Evolutionary conservation across 2,329 filamentous ascomycete genomes (phyloP), one percentile per base, ranked within the genome.

Genomic region (Purpureocillium takamizusanense): DNA sequence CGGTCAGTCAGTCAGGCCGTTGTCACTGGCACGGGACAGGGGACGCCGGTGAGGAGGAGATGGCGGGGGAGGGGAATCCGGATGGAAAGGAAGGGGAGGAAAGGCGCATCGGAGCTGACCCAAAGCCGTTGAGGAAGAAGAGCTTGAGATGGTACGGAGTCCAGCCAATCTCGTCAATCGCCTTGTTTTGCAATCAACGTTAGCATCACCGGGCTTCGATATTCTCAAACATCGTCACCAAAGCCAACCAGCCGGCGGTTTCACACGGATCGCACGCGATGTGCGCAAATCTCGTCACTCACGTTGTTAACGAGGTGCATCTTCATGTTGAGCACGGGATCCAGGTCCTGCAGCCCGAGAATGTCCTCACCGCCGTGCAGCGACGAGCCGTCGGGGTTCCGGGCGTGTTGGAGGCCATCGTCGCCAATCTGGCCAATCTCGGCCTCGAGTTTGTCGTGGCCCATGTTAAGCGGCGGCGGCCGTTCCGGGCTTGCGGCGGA

Each of bases 251-350:
- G 21, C 21, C 21, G 6, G 21, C 21, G 21, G 21, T n/a, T n/a
- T n/a, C n/a, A n/a, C n/a, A n/a, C 21, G 6, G 21, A 10, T 25
- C 21, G 10, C 21, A 10, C 5, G 10, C 6, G 21, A 25, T 6
- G 10, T 10, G 10, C 21, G 21, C 21, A 5, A 10, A 25, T 5
- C 21, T 35, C 11, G 48, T 35, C 38, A 48, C 71, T 59, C 49
- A 76, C 76, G 55, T 84, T 72, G 52, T 84, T 85, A 42, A 84
- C 71, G 21, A 84, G 63, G 47, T 78, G 70, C 77, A 83, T 84
- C 55, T 84, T 83, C 31, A 70, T 70, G 48, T 75, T 74, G 33
- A 83, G 59, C 2, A 72, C 76, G 4, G 76, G 74, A 51, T 83
- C 78, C 21, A 74, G 59, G 49, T 74, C 67, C 54, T 81, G 72